phyloP scores from a whole-genome alignment of 441 rosid species.

The Oxalis stricta region DNA sequence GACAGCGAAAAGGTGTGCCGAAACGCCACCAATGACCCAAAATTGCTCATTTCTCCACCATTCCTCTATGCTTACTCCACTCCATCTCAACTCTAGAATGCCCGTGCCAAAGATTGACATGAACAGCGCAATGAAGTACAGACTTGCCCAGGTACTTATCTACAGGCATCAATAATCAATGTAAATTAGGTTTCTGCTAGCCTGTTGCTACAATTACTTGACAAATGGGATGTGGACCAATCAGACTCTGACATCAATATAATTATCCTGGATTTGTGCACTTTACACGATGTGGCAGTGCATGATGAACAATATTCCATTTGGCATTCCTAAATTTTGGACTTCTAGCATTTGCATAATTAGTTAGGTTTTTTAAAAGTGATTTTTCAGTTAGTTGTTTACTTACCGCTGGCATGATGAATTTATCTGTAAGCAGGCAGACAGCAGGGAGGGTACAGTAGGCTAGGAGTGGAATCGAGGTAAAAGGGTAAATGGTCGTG shows the following conservation, averaged over 20 bases:
- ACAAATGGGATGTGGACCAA: background rate
- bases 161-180: slow-evolving; percentile 11
- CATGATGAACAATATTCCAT: no score
- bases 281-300: no score
- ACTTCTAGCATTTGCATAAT: no score
- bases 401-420: slow-evolving; percentile 87
- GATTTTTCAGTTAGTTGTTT: no score
- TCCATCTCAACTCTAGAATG: slow-evolving; percentile 84
- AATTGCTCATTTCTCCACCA: slow-evolving; percentile 99
- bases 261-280: no score
- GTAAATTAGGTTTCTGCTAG: background rate
- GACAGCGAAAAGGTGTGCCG: slow-evolving; percentile 87
- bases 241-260: background rate
- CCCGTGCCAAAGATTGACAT: slow-evolving; percentile 67
- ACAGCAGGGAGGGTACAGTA: slow-evolving; percentile 81
- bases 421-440: slow-evolving; percentile 83
- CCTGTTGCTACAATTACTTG: background rate
- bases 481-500: slow-evolving; percentile 88
- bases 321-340: no score
- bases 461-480: slow-evolving; percentile 86
- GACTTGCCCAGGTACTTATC: slow-evolving; percentile 89
- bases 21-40: slow-evolving; percentile 93
- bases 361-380: no score
- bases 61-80: slow-evolving; percentile 96
- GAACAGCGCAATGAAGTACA: slow-evolving; percentile 72